These are phyloP conservation scores for Allantophomopsis cytisporea DNA, from an alignment of 2,329 filamentous ascomycete species.

Conservation along the genomic window DNA sequence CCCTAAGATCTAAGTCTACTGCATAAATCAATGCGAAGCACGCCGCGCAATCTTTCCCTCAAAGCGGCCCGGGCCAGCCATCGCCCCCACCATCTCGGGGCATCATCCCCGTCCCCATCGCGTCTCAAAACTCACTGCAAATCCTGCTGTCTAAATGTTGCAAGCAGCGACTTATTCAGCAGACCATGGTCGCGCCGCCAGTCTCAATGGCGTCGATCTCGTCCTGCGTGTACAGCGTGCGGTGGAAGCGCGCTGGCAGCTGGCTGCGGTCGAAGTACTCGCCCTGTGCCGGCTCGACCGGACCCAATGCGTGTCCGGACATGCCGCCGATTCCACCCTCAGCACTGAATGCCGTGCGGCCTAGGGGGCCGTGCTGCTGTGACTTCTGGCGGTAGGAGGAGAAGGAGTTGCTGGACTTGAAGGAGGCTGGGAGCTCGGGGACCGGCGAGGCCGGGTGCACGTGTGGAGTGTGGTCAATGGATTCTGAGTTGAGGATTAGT, in stretches of 20 bases:
- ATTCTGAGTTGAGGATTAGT: constrained; percentile 23
- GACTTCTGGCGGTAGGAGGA: constrained; percentile 44
- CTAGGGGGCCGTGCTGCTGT: constrained; percentile 44
- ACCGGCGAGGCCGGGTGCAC: constrained; percentile 41
- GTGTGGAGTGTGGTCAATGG: constrained; percentile 41
- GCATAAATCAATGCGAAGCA: too few relatives aligned
- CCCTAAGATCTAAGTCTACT: too few relatives aligned
- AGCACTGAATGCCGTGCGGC: constrained; percentile 14
- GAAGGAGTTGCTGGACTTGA: constrained; percentile 32
- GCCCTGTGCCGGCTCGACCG: constrained; percentile 57
- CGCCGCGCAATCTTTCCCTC: too few relatives aligned
- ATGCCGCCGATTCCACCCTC: constrained; percentile 33
- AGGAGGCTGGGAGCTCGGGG: constrained; percentile 38
- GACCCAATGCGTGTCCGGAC: constrained; percentile 57
- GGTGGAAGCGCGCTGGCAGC: constrained; percentile 72
- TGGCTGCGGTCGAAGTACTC: constrained; percentile 82
- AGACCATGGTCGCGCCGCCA: constrained; percentile 61
- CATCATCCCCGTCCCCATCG: too few relatives aligned
- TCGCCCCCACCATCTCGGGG: too few relatives aligned
- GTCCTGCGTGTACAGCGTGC: constrained; percentile 55
- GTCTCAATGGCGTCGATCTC: constrained; percentile 97
- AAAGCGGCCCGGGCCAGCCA: too few relatives aligned
- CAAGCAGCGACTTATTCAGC: constrained; percentile 7
- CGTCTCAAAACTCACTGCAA: too few relatives aligned
- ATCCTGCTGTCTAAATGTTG: too few relatives aligned